Percentiles rank a stretch among this genome's conserved stretches.
phyloP scores from a whole-genome alignment of 2,329 filamentous ascomycete species.

The Tolypocladium ophioglossoides region DNA sequence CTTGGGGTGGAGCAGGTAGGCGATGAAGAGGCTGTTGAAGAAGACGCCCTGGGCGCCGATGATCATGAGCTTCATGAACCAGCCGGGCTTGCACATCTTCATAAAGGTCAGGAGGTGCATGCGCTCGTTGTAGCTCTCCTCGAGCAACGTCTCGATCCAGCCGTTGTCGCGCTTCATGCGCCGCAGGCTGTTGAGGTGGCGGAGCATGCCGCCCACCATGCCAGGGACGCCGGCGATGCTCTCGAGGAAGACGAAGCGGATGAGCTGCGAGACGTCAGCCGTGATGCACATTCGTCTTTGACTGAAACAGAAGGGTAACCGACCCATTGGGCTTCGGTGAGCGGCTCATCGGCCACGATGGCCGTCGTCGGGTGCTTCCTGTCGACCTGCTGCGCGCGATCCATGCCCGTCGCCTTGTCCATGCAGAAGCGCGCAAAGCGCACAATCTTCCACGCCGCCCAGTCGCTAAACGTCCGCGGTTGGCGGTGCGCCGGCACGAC shows the following conservation, averaged over 20 bases:
- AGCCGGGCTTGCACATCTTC: slow-evolving; percentile 65
- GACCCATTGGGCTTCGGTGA: slow-evolving; percentile 80
- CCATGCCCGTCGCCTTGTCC: slow-evolving; percentile 67
- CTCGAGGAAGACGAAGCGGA: slow-evolving; percentile 87
- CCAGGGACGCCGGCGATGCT: slow-evolving; percentile 90
- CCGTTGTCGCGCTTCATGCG: slow-evolving; percentile 88
- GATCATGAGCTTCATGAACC: slow-evolving; percentile 88
- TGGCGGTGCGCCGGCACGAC: slow-evolving; percentile 69
- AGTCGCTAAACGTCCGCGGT: slow-evolving; percentile 64
- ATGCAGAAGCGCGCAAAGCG: slow-evolving; percentile 68
- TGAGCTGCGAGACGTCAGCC: slow-evolving; percentile 34
- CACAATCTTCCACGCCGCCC: slow-evolving; percentile 66
- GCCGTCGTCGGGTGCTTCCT: slow-evolving; percentile 46
- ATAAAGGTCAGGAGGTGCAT: slow-evolving; percentile 93
- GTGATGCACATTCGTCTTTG: not conserved
- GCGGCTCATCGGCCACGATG: slow-evolving; percentile 40
- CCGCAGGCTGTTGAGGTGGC: slow-evolving; percentile 76
- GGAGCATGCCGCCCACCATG: slow-evolving; percentile 92
- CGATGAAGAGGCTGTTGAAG: slow-evolving; percentile 87
- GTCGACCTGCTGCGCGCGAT: slow-evolving; percentile 59
- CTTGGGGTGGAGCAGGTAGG: slow-evolving; percentile 76
- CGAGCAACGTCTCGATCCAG: slow-evolving; percentile 87
- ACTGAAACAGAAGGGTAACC: slow-evolving; percentile 7
- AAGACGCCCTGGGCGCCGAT: slow-evolving; percentile 90
- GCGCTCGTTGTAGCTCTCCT: slow-evolving; percentile 85